Conservation (phyloP, 352 stramenopile genomes). For the Blastocystis sp. region DNA sequence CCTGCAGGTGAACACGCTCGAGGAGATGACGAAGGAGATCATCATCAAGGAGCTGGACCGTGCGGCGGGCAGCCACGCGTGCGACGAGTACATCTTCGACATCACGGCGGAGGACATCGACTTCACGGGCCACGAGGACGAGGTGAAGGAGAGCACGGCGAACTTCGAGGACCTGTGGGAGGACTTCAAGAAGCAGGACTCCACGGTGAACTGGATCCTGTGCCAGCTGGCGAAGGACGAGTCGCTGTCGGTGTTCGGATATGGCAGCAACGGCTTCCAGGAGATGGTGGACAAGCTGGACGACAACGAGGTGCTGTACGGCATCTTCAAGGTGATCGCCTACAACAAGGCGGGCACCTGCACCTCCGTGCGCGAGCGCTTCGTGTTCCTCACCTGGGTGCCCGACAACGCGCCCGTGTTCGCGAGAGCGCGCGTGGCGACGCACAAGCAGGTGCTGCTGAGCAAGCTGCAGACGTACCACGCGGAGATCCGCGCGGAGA, state of each 20-base stretch:
- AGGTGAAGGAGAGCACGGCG: constrained; percentile 37
- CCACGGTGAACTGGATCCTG: constrained; percentile 62
- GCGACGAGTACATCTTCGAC: constrained; percentile 66
- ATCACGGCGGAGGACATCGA: constrained; percentile 64
- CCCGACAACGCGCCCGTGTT: constrained; percentile 45
- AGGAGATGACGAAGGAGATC: constrained; percentile 70
- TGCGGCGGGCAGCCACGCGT: constrained; percentile 39
- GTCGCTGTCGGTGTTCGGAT: constrained; percentile 47
- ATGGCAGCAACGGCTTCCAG: constrained; percentile 47
- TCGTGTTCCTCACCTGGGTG: constrained; percentile 64
- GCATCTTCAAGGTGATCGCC: constrained; percentile 65
- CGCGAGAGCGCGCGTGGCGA: constrained; percentile 53
- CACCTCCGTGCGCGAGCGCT: constrained; percentile 48
- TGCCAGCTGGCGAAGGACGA: constrained; percentile 59
- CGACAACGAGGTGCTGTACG: constrained; percentile 63
- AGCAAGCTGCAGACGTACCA: constrained; percentile 62
- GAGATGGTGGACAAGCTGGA: constrained; percentile 38
- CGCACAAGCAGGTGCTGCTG: constrained; percentile 63
- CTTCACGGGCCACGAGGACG: constrained; percentile 29
- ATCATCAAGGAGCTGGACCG: constrained; percentile 49
- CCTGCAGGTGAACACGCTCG: constrained; percentile 58
- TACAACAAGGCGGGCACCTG: constrained; percentile 52
- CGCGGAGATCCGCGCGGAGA: constrained; percentile 62
- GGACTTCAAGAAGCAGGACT: constrained; percentile 67
- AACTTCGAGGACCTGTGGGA: constrained; percentile 58